phyloP scores from a whole-genome alignment of 805 yeast genomes.

The Geotrichum ghanense region DNA sequence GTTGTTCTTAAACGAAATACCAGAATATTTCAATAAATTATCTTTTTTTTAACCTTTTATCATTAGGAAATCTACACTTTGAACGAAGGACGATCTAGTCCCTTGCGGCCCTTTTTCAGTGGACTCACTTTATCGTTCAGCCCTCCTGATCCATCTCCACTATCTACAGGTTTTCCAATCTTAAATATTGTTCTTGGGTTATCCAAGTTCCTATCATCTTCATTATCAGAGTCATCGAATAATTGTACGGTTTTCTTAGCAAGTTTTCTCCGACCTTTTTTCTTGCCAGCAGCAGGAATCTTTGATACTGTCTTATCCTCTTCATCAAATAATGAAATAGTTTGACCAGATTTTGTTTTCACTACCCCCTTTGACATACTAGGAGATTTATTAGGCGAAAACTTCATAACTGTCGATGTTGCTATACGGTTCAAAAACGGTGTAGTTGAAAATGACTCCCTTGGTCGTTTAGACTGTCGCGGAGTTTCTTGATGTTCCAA shows the following conservation, averaged over 20 bases:
- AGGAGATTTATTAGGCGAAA: neutral
- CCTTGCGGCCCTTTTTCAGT: constrained; percentile 4
- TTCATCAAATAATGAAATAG: constrained; percentile 12
- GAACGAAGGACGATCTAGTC: neutral
- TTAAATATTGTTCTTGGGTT: constrained; percentile 12
- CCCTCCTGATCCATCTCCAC: neutral
- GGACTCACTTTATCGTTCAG: constrained; percentile 9
- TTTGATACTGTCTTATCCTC: constrained; percentile 5
- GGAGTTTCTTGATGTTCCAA: neutral
- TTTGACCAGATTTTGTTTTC: constrained; percentile 4
- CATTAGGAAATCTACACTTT: neutral
- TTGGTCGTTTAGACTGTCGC: neutral
- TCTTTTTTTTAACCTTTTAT: too few relatives aligned
- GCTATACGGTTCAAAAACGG: neutral
- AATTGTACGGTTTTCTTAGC: constrained; percentile 4
- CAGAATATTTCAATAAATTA: neutral
- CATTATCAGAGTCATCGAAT: constrained; percentile 11
- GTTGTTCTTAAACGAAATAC: too few relatives aligned
- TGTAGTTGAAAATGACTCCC: neutral
- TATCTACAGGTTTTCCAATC: constrained; percentile 4
- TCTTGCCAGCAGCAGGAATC: constrained; percentile 2
- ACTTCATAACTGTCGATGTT: neutral
- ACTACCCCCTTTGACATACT: neutral
- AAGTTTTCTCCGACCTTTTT: constrained; percentile 10
- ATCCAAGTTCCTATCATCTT: constrained; percentile 7